Evolutionary conservation across 495 filamentous ascomycete genomes (phyloP).

Genomic region (Penicillium egyptiacum): DNA sequence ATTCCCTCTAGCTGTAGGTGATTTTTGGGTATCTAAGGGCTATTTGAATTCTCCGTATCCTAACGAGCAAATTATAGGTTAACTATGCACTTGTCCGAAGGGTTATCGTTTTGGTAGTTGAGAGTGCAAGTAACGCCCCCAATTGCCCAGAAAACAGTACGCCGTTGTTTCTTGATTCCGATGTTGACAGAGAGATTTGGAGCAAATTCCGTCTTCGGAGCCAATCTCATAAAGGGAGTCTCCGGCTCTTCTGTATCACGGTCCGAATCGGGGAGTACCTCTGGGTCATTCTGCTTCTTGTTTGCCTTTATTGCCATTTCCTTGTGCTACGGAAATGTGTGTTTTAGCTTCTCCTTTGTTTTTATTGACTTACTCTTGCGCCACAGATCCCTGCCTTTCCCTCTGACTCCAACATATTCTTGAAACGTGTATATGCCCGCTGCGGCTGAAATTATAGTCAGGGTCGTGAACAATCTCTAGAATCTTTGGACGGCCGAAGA

Average conservation of each 20-base stretch:
- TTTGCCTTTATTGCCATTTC: too few relatives aligned
- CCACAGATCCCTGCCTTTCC: background rate
- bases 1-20: conserved; percentile 8
- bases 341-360: too few relatives aligned
- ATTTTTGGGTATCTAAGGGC: background rate
- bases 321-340: too few relatives aligned
- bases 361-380: too few relatives aligned
- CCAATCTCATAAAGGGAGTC: too few relatives aligned
- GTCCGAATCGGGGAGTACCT: too few relatives aligned
- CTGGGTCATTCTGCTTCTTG: too few relatives aligned
- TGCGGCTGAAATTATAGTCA: background rate
- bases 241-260: too few relatives aligned
- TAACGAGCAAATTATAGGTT: background rate
- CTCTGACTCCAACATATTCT: background rate
- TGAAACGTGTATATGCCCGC: conserved; percentile 5
- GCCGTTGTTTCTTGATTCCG: background rate
- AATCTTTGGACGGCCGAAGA: background rate
- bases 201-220: background rate
- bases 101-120: too few relatives aligned
- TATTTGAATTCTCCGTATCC: background rate
- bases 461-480: background rate
- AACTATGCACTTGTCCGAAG: background rate
- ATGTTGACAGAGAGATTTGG: conserved; percentile 5
- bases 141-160: background rate
- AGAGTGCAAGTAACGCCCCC: too few relatives aligned